Base-by-base conservation (phyloP, 2,329 filamentous ascomycete genomes). In the Aspergillus nomiae region DNA sequence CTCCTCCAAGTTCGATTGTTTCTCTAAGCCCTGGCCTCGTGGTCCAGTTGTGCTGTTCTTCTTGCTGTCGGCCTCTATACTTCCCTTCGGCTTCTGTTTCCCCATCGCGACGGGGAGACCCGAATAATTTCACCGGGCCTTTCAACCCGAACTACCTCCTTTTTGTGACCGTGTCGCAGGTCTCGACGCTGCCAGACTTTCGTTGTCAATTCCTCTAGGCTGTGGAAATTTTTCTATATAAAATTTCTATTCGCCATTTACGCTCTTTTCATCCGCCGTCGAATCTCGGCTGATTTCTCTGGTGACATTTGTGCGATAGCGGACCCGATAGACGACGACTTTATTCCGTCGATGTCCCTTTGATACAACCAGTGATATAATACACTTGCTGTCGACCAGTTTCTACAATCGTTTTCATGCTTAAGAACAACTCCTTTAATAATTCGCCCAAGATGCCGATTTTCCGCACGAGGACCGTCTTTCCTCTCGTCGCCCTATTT, bases 381-480 rank as follows among this genome's bases (percentile, higher is more conserved):
- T 66, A 59, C 54, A 59, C 38, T 54, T 43, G 24, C 46, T 38
- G 38, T 54, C 45, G 53, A 61, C 48, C 34, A 57, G 55, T 38
- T 38, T 38, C 41, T 57, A 58, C 48, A 50, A 24, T 50, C 57
- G 50, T 64, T 69, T 74, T 73, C 69, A 74, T 75, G 72, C 73
- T 73, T 64, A 70, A 75, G 62, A 72, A 75, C 51, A 62, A 66
- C 61, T 48, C 46, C 36, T 51, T 32, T 64, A 66, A 68, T 66
- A 64, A 63, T 64, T 66, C 74, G 63, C 63, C 70, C 72, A 78
- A 71, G 66, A 78, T 79, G 76, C 75, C 77, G 66, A 69, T 76
- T 56, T 71, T 80, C 65, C 74, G 78, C 63, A 67, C 76, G 38
- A 79, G 78, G 70, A 76, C 76, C 62, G 67, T 76, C 24, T 76